These are phyloP conservation scores for Nemophila menziesii DNA, from an alignment of 257 asterid species.

Conservation along the genomic window DNA sequence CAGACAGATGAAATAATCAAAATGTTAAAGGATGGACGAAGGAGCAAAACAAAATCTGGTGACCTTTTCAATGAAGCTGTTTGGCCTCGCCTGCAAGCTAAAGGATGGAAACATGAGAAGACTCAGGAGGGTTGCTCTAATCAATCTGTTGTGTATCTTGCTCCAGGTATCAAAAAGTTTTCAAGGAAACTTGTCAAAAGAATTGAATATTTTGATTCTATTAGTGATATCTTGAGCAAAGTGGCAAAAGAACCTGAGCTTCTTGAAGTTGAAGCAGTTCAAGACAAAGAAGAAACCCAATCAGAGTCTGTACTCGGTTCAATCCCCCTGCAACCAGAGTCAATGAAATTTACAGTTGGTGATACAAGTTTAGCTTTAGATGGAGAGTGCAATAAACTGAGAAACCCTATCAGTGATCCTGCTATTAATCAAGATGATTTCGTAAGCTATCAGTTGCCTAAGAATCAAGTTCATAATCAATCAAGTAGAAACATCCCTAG, in stretches of 20 bases:
- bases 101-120: background rate
- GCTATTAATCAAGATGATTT: background rate
- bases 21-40: background rate
- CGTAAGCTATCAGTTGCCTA: background rate
- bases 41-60: background rate
- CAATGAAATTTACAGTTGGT: conserved; percentile 4
- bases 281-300: background rate
- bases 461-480: background rate
- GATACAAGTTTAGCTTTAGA: conserved; percentile 5
- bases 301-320: background rate
- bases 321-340: background rate
- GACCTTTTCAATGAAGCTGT: conserved; percentile 5
- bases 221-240: conserved; percentile 2
- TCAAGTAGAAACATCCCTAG: background rate
- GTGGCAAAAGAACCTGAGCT: background rate
- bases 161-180: background rate
- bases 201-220: conserved; percentile 2
- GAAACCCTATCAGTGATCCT: conserved; percentile 1
- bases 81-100: background rate
- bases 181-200: background rate
- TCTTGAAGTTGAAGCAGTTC: conserved; percentile 2
- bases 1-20: background rate
- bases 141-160: background rate
- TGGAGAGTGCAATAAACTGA: background rate
- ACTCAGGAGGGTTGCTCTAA: background rate